A percentile compares a stretch with the other conserved stretches of the same genome.
phyloP scores from a whole-genome alignment of 139 green algal genomes.

The Gonium pectorale region DNA sequence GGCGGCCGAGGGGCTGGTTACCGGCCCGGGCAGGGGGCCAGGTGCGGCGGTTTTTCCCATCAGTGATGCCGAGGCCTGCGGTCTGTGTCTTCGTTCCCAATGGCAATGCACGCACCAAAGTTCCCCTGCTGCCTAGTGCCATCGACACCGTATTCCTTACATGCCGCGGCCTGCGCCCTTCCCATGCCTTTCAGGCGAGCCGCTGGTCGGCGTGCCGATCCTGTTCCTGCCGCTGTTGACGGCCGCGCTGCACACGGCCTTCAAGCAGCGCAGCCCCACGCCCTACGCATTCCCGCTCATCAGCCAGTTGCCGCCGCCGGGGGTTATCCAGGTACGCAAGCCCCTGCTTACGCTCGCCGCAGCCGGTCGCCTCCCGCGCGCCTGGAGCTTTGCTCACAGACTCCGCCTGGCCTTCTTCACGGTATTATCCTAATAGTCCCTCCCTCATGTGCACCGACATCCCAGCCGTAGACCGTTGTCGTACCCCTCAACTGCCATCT shows the following conservation, averaged over 20 bases:
- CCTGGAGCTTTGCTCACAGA: too few species aligned
- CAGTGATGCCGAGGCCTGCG: too few species aligned
- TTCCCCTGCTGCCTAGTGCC: too few species aligned
- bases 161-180: too few species aligned
- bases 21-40: slow-evolving; percentile 20
- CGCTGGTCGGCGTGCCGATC: slow-evolving; percentile 59
- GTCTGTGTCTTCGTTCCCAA: too few species aligned
- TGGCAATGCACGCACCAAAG: too few species aligned
- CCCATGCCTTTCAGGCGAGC: slow-evolving; percentile 38
- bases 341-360: too few species aligned
- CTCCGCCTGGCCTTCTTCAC: too few species aligned
- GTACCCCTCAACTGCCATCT: background rate
- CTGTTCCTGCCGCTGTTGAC: slow-evolving; percentile 56
- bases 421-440: too few species aligned
- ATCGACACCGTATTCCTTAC: background rate
- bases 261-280: slow-evolving; percentile 59
- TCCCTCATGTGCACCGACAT: too few species aligned
- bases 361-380: too few species aligned
- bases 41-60: slow-evolving; percentile 19
- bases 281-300: slow-evolving; percentile 75
- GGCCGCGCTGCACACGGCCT: slow-evolving; percentile 44
- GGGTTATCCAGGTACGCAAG: background rate
- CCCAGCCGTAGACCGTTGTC: too few species aligned
- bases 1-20: slow-evolving; percentile 37
- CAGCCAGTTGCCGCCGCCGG: background rate